These are phyloP conservation scores for Ganoderma multipileum DNA, from an alignment of 1,284 basidiomycete species.

Conservation along the genomic window DNA sequence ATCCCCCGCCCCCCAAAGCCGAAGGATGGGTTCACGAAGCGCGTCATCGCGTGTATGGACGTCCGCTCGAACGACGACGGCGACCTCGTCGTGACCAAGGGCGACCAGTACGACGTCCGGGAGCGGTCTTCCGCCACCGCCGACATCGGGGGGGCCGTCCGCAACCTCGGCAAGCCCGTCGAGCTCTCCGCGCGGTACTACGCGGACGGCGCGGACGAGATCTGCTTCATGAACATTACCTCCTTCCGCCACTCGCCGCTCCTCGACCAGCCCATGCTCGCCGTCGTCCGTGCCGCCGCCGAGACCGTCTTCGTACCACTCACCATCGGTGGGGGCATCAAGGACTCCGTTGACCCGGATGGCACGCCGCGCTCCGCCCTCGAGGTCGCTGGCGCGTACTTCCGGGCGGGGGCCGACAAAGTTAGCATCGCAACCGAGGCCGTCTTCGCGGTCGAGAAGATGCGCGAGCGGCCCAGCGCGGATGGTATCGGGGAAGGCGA, in stretches of 20 bases:
- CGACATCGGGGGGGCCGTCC: conserved; percentile 78
- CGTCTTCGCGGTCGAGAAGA: conserved; percentile 90
- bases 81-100: conserved; percentile 99
- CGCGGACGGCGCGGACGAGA: conserved; percentile 91
- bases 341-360: conserved; percentile 95
- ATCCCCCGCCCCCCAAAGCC: conserved; percentile 47
- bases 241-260: conserved; percentile 97
- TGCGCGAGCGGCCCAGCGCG: conserved; percentile 57
- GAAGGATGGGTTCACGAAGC: conserved; percentile 83
- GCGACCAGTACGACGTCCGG: conserved; percentile 98
- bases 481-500: conserved; percentile 49
- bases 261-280: conserved; percentile 97
- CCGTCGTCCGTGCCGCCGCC: conserved; percentile 91
- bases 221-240: conserved; percentile 99
- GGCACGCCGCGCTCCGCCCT: conserved; percentile 87
- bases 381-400: conserved; percentile 96
- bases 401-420: conserved; percentile 98
- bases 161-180: conserved; percentile 98
- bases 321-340: conserved; percentile 98
- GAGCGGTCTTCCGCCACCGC: conserved; percentile 51
- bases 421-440: conserved; percentile 97
- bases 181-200: conserved; percentile 91
- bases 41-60: conserved; percentile 98
- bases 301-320: conserved; percentile 96
- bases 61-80: conserved; percentile 96